Evolutionary conservation across 176 grass and related monocot species (phyloP).

Genomic region (Coix lacrymajobi): DNA sequence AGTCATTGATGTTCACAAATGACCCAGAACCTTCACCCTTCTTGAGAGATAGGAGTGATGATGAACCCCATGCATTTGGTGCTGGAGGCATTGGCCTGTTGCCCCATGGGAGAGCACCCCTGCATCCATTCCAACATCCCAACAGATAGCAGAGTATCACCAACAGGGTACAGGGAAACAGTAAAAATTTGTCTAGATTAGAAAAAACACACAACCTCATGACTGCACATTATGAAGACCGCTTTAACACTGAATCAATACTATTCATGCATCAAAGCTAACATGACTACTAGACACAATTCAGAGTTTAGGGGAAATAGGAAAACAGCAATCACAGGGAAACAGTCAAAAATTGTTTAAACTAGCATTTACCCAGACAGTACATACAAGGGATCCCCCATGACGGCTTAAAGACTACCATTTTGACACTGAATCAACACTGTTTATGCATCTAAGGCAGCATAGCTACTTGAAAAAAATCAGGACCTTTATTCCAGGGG

Average conservation of each 20-base stretch:
- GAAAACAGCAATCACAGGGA: not conserved
- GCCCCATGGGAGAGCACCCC: conserved; percentile 43
- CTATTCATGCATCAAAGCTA: not conserved
- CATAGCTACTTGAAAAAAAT: not conserved
- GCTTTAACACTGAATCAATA: not conserved
- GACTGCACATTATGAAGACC: not conserved
- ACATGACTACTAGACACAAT: not conserved
- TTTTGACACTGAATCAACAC: not conserved
- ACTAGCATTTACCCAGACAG: not conserved
- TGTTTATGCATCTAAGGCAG: not conserved
- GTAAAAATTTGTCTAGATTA: not conserved
- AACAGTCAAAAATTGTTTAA: not conserved
- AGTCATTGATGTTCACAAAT: conserved; percentile 29
- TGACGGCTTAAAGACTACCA: not conserved
- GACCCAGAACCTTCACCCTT: conserved; percentile 27
- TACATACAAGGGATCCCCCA: not conserved
- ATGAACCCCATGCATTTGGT: conserved; percentile 53
- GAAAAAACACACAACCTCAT: not conserved
- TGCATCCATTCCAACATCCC: conserved; percentile 11
- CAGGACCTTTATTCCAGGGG: not conserved
- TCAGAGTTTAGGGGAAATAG: not conserved
- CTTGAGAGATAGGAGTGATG: conserved; percentile 46
- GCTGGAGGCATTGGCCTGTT: conserved; percentile 23
- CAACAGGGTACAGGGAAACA: not conserved
- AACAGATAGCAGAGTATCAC: not conserved